These are phyloP conservation scores for Phoma sp. DNA, from an alignment of 2,329 filamentous ascomycete species.

Conservation along the genomic window DNA sequence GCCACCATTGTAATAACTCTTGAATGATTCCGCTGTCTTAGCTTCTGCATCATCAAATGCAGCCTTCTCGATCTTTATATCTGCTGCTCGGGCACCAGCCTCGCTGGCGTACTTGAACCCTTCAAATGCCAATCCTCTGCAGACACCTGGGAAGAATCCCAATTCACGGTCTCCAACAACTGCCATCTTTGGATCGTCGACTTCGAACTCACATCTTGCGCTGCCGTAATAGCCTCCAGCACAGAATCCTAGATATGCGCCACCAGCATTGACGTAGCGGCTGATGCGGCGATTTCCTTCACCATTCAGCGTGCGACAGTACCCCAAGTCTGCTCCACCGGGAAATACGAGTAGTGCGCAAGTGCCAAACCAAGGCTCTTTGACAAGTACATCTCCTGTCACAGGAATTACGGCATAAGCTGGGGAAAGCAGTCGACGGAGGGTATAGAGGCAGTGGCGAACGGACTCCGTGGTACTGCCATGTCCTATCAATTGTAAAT, in stretches of 20 bases:
- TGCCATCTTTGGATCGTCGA: constrained; percentile 79
- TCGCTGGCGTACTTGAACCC: constrained; percentile 94
- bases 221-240: constrained; percentile 93
- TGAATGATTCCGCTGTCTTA: constrained; percentile 66
- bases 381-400: constrained; percentile 76
- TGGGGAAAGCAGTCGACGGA: constrained; percentile 83
- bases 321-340: constrained; percentile 91
- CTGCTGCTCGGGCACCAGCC: constrained; percentile 75
- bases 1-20: constrained; percentile 91
- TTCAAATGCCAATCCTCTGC: constrained; percentile 82
- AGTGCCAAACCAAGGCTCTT: constrained; percentile 87
- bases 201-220: constrained; percentile 85
- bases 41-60: constrained; percentile 58
- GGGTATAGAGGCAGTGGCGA: constrained; percentile 83
- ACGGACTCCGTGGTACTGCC: constrained; percentile 89
- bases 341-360: constrained; percentile 92
- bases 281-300: constrained; percentile 82
- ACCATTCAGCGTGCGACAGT: constrained; percentile 87
- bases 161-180: constrained; percentile 86
- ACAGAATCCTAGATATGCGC: constrained; percentile 87
- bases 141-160: constrained; percentile 84
- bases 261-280: constrained; percentile 84
- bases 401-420: constrained; percentile 93
- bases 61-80: constrained; percentile 67
- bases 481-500: constrained; percentile 61